Evolutionary conservation across 768 basidiomycete genomes (phyloP), one percentile per base, ranked within the genome.

Genomic region (Amanita polypyramis): DNA sequence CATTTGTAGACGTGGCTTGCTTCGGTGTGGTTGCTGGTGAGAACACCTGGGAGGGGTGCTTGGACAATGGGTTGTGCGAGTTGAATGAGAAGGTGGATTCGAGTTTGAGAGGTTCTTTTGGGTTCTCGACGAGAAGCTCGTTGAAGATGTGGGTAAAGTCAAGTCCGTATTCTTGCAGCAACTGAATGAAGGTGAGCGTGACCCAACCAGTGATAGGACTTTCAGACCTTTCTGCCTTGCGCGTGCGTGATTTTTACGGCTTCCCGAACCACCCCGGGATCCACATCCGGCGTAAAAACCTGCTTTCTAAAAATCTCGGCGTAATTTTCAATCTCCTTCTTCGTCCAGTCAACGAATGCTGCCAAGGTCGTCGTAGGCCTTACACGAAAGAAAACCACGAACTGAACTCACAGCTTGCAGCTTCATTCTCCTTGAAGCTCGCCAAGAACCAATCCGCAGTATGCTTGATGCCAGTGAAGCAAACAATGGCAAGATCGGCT

Each of bases 391-490:
- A 44, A 32, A 20, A 20, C 20, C 7, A 27, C 25, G 25, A 27
- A 35, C 20, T 19, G 36, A n/a, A 41, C 89, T 53, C 56, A 95
- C 95, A 77, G 50, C 91, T 94, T 0, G 95, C 85, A 52, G 89
- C 88, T 54, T 92, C 83, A 60, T 96, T 93, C 64, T 97, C 96
- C 63, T 85, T 88, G 66, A 96, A 99, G 49, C 91, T 93, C 0
- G 85, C 83, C 55, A 97, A 70, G 64, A 90, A 99, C 96, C 96
- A 99, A 65, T 99, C 95, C 11, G 90, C 90, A 1, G 94, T 96
- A 59, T 98, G 91, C 61, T 96, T 94, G 61, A 99, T 86, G 1
- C 89, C 82, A 0, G 93, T 96, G 57, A 98, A 98, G 50, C 84
- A 79, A 0, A 98, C 88, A 35, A 93, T 73, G 2, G 91, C 80